Base-by-base conservation (phyloP, 2,329 filamentous ascomycete species). In the Geosmithia morbida region DNA sequence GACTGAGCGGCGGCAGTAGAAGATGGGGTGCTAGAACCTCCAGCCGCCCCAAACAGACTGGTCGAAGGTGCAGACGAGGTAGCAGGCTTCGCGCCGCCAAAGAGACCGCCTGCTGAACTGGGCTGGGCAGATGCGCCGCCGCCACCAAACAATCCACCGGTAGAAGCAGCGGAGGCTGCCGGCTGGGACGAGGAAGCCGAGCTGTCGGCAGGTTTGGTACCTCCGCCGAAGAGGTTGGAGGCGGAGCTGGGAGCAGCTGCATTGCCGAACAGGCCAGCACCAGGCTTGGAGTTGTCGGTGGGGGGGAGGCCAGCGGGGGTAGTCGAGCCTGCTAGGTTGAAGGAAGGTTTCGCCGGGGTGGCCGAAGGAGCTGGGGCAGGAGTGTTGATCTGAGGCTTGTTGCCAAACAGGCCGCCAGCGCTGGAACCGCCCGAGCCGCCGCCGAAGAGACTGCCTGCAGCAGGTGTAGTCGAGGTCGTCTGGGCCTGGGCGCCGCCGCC, bases 291-390 rank as follows among this genome's bases (percentile, higher is more conserved):
- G 39, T 53, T 52, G 47, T 62, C 65, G 5, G 63, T 55, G 1
- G 73, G 72, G 48, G 74, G 74, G n/a, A 70, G 67, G 37, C 74
- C 74, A 19, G 74, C 73, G 16, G 74, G 73, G 37, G 74, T 77
- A 2, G 73, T 77, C 17, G 74, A 77, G 47, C 65, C 46, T 6
- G 40, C 62, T 33, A 74, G 54, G n/a, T 59, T 53, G 48, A 75
- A 68, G 47, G 65, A 50, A 16, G 71, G 67, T 57, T 75, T 76
- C n/a, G 63, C 61, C 20, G 63, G 59, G 45, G 66, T 65, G 18
- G 63, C 57, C 19, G 66, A 53, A 3, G 58, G 53, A 18, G 58
- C 51, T 19, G 57, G 52, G 26, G 57, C 49, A n/a, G 57, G 51
- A 7, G 60, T 51, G 29, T 60, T 50, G 46, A 19, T 14, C 22